phyloP scores from a whole-genome alignment of 352 stramenopile species.

The Phytopythium aichiense region DNA sequence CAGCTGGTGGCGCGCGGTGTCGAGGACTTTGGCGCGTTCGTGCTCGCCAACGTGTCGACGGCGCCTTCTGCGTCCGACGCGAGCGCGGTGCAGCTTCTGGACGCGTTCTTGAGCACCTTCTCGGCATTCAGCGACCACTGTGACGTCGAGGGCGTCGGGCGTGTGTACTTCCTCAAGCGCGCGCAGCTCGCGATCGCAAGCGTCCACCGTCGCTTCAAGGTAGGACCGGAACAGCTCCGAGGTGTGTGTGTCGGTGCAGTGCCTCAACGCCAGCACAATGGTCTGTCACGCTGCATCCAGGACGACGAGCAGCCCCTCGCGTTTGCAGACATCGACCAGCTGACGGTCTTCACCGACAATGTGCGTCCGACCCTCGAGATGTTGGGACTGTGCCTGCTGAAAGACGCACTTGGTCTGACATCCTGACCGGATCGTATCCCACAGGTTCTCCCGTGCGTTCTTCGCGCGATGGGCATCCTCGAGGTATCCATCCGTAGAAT shows the following conservation, averaged over 20 bases:
- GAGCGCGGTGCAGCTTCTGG: slow-evolving; percentile 49
- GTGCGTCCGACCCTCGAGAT: slow-evolving; percentile 18
- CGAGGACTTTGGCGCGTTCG: slow-evolving; percentile 70
- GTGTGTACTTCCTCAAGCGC: slow-evolving; percentile 68
- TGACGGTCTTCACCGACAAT: slow-evolving; percentile 71
- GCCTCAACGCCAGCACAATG: not conserved
- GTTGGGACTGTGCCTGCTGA: not conserved
- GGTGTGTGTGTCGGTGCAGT: not conserved
- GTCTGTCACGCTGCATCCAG: slow-evolving; percentile 11
- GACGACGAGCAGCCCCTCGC: slow-evolving; percentile 38
- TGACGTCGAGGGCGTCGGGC: slow-evolving; percentile 35
- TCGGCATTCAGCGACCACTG: slow-evolving; percentile 68
- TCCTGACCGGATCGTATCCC: not conserved
- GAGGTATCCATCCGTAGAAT: slow-evolving; percentile 27
- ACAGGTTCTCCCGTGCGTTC: slow-evolving; percentile 68
- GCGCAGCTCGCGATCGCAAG: slow-evolving; percentile 50
- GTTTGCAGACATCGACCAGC: slow-evolving; percentile 58
- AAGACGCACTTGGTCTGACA: not conserved
- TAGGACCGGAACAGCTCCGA: slow-evolving; percentile 4
- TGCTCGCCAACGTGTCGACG: slow-evolving; percentile 45
- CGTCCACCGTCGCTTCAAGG: slow-evolving; percentile 67
- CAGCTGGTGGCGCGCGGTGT: slow-evolving; percentile 49
- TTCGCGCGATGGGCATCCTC: slow-evolving; percentile 64
- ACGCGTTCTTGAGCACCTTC: slow-evolving; percentile 53
- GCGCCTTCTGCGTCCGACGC: slow-evolving; percentile 9